Evolutionary conservation across 2,329 filamentous ascomycete species (phyloP), one percentile per base, ranked within the genome.

Genomic region (Curvularia sp.): DNA sequence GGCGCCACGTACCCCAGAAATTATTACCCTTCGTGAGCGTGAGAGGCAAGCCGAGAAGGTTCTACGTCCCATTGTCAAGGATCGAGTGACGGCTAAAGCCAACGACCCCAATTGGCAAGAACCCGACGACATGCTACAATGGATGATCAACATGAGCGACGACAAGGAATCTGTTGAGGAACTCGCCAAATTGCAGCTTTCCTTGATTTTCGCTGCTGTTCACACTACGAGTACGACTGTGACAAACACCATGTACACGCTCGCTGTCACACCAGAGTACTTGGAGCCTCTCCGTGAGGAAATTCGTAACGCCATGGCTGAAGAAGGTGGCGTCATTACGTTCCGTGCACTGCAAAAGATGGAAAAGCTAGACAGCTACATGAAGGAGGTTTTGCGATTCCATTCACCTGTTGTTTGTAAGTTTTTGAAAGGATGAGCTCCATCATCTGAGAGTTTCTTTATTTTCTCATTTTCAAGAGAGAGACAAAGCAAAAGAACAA

Each of bases 221-320:
- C 72, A 75, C 28, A 75, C 72, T 0, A 75, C 74, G 3, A 69
- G 66, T 0, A 50, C 70, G 51, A 71, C 67, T 4, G 53, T 59
- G 19, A 70, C 66, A 8, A 69, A 72, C 36, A 73, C 71, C 3
- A 39, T 77, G 13, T 75, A 74, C 63, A 72, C 62, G 3, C 56
- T 77, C 3, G 73, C 73, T 6, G 64, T 63, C 4, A 65, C 60
- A 2, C 75, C 78, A 1, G 78, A 79, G 51, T 80, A 80, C 51
- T 76, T 80, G 64, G 70, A 77, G 43, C 81, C 79, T 39, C 30
- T 81, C 41, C 19, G 76, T 64, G 48, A 83, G 13, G 61, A 84
- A 79, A 19, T 78, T 51, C 55, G 76, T 64, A 38, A 80, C 55
- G 61, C 79, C 78, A 18, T 69, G 59, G 7, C 72, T 65, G 39